A percentile compares a stretch with the other conserved stretches of the same genome.
These are phyloP conservation scores for Coemansia sp. DNA, from an alignment of 192 early-diverging fungal species.

Conservation along the genomic window DNA sequence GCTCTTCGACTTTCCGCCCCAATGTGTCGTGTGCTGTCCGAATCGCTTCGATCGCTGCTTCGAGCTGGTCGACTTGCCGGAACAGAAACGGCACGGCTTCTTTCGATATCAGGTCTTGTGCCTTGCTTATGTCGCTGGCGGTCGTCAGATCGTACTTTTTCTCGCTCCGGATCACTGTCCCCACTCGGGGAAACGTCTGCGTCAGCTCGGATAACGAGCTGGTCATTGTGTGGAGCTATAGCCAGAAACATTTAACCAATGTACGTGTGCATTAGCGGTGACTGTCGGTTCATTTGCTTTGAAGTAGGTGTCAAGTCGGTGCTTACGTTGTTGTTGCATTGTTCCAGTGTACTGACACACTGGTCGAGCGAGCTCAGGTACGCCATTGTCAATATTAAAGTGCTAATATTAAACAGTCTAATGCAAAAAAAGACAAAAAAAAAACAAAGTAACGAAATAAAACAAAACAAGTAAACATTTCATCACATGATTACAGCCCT, in stretches of 20 bases:
- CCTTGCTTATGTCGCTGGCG: conserved; percentile 53
- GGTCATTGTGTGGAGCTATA: conserved; percentile 26
- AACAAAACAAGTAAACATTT: conserved; percentile 12
- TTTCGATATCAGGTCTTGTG: conserved; percentile 49
- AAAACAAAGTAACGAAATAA: not conserved
- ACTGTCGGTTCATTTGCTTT: no score
- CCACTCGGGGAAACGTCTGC: conserved; percentile 43
- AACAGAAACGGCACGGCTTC: conserved; percentile 55
- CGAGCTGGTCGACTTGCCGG: conserved; percentile 53
- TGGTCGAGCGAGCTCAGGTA: conserved; percentile 44
- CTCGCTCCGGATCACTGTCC: conserved; percentile 49
- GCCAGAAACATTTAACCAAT: not conserved
- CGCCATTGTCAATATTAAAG: conserved; percentile 26
- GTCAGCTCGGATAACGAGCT: conserved; percentile 32
- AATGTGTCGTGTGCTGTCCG: conserved; percentile 40
- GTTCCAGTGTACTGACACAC: conserved; percentile 36
- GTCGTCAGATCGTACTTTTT: conserved; percentile 51
- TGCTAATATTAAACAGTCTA: not conserved
- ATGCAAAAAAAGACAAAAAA: not conserved
- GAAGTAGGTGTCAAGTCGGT: no score
- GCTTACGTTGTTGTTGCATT: conserved; percentile 16
- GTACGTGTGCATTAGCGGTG: not conserved
- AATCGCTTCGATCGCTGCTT: conserved; percentile 45
- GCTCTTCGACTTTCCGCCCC: conserved; percentile 31
- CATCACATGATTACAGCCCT: conserved; percentile 12